A percentile compares a stretch with the other conserved stretches of the same genome.
Evolutionary conservation across 108 stramenopile genomes (phyloP).

Genomic region (Asterionellopsis glacialis): DNA sequence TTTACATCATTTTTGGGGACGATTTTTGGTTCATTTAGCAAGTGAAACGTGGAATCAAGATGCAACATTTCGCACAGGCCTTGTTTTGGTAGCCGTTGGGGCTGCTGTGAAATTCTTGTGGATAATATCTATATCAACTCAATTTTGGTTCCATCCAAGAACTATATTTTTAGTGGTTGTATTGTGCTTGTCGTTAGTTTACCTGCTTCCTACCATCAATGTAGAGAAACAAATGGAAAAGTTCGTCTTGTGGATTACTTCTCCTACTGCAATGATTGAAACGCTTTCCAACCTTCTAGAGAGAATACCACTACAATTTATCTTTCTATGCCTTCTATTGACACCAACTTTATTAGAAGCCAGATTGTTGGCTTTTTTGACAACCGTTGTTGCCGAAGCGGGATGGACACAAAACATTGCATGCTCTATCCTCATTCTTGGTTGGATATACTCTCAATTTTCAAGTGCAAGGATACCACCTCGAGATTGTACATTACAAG

Average conservation of each 20-base stretch:
- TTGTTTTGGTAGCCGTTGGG: constrained; percentile 14
- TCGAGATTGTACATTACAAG: background rate
- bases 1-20: constrained; percentile 21
- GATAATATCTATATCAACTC: background rate
- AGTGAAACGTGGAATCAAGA: constrained; percentile 19
- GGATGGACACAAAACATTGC: constrained; percentile 1
- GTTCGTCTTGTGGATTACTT: constrained; percentile 1
- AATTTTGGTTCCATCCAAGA: background rate
- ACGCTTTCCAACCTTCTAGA: constrained; percentile 4
- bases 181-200: constrained; percentile 1
- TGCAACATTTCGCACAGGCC: constrained; percentile 2
- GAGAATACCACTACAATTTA: constrained; percentile 5
- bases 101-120: constrained; percentile 11
- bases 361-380: constrained; percentile 29
- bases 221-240: constrained; percentile 9
- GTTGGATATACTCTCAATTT: background rate
- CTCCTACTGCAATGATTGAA: constrained; percentile 9
- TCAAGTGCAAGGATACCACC: background rate
- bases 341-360: constrained; percentile 29
- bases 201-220: constrained; percentile 15
- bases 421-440: background rate
- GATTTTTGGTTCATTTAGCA: constrained; percentile 20
- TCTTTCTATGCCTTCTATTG: constrained; percentile 15
- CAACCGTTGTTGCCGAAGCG: constrained; percentile 18
- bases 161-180: background rate